These are phyloP conservation scores for Eutrema japonicum DNA, from an alignment of 345 rosid species.

Conservation along the genomic window DNA sequence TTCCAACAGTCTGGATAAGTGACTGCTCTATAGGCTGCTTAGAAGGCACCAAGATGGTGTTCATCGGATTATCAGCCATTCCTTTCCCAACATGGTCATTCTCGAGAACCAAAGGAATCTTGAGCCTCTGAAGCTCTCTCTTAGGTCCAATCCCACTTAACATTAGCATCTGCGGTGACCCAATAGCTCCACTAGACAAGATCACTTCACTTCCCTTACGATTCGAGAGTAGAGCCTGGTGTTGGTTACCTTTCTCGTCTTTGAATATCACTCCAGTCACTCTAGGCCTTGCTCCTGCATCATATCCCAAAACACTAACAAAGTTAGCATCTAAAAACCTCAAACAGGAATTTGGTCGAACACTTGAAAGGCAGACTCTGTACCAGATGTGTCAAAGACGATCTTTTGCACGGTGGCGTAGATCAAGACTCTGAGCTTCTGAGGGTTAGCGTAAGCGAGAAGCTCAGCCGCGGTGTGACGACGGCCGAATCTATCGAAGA, in stretches of 20 bases:
- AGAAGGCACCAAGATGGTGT: constrained; percentile 77
- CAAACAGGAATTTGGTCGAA: constrained; percentile 26
- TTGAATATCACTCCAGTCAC: constrained; percentile 81
- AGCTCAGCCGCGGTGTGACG: constrained; percentile 95
- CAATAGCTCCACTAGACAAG: constrained; percentile 86
- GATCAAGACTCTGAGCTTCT: constrained; percentile 68
- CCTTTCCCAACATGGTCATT: constrained; percentile 81
- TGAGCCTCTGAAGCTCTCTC: constrained; percentile 61
- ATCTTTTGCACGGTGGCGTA: constrained; percentile 81
- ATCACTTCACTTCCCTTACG: constrained; percentile 71
- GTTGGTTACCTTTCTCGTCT: constrained; percentile 81
- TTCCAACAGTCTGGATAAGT: constrained; percentile 90
- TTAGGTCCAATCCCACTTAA: constrained; percentile 92
- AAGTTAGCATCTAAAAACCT: not conserved
- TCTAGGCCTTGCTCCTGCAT: constrained; percentile 63
- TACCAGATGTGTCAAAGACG: constrained; percentile 71
- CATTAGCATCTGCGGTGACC: constrained; percentile 84
- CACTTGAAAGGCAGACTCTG: not conserved
- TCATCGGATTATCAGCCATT: constrained; percentile 97
- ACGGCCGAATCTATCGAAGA: constrained; percentile 84
- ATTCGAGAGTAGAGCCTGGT: constrained; percentile 61
- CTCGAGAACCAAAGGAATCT: constrained; percentile 64
- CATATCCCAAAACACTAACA: not conserved
- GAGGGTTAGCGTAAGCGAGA: constrained; percentile 74
- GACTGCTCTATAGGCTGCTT: constrained; percentile 62